phyloP scores from a whole-genome alignment of 2,329 filamentous ascomycete genomes.

The Diaporthe humulicola region DNA sequence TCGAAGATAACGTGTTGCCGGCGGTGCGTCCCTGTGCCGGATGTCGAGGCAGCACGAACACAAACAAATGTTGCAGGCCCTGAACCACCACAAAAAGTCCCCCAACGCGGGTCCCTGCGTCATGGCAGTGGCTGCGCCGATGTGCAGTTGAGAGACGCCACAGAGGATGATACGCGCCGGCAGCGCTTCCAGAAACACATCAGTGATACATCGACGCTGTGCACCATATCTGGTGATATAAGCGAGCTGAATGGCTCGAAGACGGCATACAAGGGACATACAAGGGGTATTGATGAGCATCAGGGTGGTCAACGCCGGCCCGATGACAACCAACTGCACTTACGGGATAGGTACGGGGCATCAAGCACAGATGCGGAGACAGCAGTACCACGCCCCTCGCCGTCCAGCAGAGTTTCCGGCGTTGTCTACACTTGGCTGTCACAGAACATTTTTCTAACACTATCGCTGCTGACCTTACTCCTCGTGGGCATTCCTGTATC shows the following conservation, averaged over 20 bases:
- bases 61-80: background rate
- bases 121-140: background rate
- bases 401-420: background rate
- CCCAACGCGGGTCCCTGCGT: background rate
- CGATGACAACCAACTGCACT: background rate
- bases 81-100: background rate
- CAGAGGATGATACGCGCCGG: background rate
- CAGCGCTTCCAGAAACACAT: slow-evolving; percentile 40
- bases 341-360: too few relatives aligned
- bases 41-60: slow-evolving; percentile 3
- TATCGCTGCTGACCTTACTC: slow-evolving; percentile 50
- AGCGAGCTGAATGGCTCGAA: slow-evolving; percentile 12
- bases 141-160: background rate
- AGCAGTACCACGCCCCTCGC: background rate
- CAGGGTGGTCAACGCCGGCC: background rate
- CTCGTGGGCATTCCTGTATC: slow-evolving; percentile 59
- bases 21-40: slow-evolving; percentile 32
- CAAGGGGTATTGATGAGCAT: background rate
- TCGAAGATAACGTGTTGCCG: background rate
- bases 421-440: background rate
- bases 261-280: background rate
- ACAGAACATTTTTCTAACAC: slow-evolving; percentile 43
- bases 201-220: slow-evolving; percentile 43
- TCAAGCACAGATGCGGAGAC: background rate
- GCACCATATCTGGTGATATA: slow-evolving; percentile 32